Base-by-base conservation (phyloP, 164 flowering plant species). In the Cinnamomum chago region DNA sequence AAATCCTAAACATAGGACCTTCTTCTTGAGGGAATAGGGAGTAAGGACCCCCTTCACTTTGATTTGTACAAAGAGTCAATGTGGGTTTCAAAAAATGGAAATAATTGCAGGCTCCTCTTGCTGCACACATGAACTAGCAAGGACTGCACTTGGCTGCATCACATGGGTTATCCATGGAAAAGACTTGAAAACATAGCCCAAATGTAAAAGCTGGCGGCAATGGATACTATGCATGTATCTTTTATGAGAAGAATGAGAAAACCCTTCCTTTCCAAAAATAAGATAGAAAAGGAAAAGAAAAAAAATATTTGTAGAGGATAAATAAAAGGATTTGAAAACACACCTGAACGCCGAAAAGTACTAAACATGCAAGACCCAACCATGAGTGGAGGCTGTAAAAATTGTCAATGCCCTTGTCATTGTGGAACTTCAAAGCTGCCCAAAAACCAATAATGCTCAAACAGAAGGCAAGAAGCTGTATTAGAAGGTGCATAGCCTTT, bases 351-450 rank as follows among this genome's bases (percentile, higher is more conserved):
- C 78, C 79, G 70, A 95, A 95, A 27, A 95, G 79, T 73, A 86
- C 73, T 11, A 93, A 77, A 79, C 94, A 95, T 47, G 91, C 90
- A 24, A 95, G 83, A 71, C 99, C 99, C 79, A 95, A 83, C 99
- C 99, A 96, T 40, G 99, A 96, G 84, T 96, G 99, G 70, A 96
- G 84, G 75, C 97, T 96, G 87, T 96, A 96, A 84, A 96, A 96
- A 76, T 96, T 94, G 75, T 94, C 98, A 64, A 96, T 89, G 72
- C 99, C 99, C 81, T 88, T 96, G 7, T 96, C 99, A 73, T 83
- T 90, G 83, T 96, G 99, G 77, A 91, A 92, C 79, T 94, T 96
- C 77, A 84, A 47, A 64, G 95, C 98, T 81, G 95, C 97, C 97
- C 97, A 94, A 18, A 92, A 73, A 55, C 98, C 99, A 73, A 96